Base-by-base conservation (phyloP, 257 asterid genomes). In the Phtheirospermum japonicum region DNA sequence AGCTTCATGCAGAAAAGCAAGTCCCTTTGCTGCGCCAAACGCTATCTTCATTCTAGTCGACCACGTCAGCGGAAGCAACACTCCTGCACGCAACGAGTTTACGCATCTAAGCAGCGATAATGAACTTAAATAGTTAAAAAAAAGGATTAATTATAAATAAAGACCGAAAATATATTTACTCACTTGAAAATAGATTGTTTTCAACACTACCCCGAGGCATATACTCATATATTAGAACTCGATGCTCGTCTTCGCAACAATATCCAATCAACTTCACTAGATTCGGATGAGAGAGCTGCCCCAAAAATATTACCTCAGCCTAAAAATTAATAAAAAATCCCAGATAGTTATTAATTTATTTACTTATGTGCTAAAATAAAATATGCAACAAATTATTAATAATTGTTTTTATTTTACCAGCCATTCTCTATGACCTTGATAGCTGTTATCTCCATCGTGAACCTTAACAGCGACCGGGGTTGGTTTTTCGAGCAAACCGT, bases 361-460 rank as follows among this genome's bases (percentile, higher is more conserved):
- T 9, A 2, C 1, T 36, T 6, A 6, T 36, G 8, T 36, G 8
- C 11, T 36, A 18, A 17, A 7, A 16, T 18, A 16, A 42, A 42
- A 42, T 12, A 13, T 7, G 4, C 13, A 37, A 9, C 1, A 23
- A 23, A 1, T 2, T 36, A 36, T 6, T 36, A n/a, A n/a, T n/a
- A n/a, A n/a, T n/a, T n/a, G n/a, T 42, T 42, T 1, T 11, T 6
- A 11, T 12, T 4, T 77, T 69, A 92, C 98, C 90, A 92, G 90
- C 97, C 98, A 92, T 65, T 89, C 98, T 65, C 97, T 74, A 68
- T 92, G 98, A 37, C 98, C 98, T 81, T 92, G 97, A 77, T 71
- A 71, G 56, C 98, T 92, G 61, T 89, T 89, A 61, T 84, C 95
- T 57, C 97, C 95, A 40, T 84, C 90, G 61, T 92, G 98, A 76